A percentile compares a stretch with the other conserved stretches of the same genome.
These are phyloP conservation scores for Fremontodendron californicum DNA, from an alignment of 345 rosid genomes.

Conservation along the genomic window DNA sequence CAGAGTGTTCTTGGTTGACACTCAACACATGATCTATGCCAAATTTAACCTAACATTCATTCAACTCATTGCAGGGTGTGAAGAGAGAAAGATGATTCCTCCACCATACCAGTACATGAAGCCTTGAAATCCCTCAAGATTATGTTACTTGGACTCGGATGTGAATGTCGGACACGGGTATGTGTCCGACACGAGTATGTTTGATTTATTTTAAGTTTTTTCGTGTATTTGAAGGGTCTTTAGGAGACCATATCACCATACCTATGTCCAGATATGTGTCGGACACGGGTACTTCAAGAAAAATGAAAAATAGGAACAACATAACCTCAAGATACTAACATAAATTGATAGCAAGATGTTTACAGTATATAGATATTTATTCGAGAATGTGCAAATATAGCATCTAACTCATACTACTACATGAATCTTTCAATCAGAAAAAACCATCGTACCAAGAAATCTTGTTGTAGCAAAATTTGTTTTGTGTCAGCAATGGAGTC, in stretches of 20 bases:
- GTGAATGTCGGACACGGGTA: too few relatives aligned
- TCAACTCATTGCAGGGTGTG: constrained; percentile 25
- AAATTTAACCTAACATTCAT: background rate
- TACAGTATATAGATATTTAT: background rate
- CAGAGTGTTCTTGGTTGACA: background rate
- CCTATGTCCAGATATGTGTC: too few relatives aligned
- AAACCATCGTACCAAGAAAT: background rate
- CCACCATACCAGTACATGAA: constrained; percentile 41
- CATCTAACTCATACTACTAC: background rate
- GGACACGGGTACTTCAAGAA: too few relatives aligned
- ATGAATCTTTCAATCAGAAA: constrained; percentile 1
- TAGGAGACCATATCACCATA: too few relatives aligned
- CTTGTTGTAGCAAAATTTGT: background rate
- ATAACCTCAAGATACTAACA: background rate
- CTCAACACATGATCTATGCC: background rate
- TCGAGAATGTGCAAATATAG: background rate
- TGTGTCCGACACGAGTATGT: too few relatives aligned
- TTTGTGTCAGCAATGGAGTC: background rate
- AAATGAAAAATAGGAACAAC: too few relatives aligned
- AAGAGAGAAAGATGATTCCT: constrained; percentile 34
- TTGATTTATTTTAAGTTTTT: too few relatives aligned
- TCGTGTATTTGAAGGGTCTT: too few relatives aligned
- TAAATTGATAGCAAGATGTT: background rate
- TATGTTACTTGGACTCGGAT: too few relatives aligned
- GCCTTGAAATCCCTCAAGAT: constrained; percentile 13